Evolutionary conservation across 2,329 filamentous ascomycete genomes (phyloP).

Genomic region (Aspergillus calidoustus): DNA sequence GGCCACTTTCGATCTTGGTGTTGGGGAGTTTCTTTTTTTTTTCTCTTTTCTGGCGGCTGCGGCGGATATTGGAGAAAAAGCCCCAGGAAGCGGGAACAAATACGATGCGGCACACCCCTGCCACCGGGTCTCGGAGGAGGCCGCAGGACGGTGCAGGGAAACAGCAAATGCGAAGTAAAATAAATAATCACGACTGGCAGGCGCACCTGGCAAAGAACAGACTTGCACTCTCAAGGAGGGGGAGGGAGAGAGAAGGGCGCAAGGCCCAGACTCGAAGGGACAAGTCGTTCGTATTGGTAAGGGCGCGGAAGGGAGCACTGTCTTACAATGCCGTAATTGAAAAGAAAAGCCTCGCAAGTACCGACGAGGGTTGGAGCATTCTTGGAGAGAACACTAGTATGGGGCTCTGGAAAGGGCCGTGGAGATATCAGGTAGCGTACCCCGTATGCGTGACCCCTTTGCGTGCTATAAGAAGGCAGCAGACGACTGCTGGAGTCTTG

Average conservation of each 20-base stretch:
- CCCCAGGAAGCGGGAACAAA: not conserved
- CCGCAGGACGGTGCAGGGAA: slow-evolving; percentile 5
- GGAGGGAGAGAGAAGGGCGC: not conserved
- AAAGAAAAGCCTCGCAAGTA: not conserved
- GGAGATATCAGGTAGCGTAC: slow-evolving; percentile 11
- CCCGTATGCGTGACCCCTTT: slow-evolving; percentile 9
- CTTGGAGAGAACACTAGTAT: not conserved
- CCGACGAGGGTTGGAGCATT: not conserved
- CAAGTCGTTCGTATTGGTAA: not conserved
- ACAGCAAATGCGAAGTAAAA: not conserved
- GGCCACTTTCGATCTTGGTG: not conserved
- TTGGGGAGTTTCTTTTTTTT: not conserved
- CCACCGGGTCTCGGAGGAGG: slow-evolving; percentile 9
- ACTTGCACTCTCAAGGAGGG: not conserved
- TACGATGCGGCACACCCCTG: slow-evolving; percentile 9
- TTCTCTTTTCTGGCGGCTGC: slow-evolving; percentile 21
- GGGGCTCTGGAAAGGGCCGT: slow-evolving; percentile 5
- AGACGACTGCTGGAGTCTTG: not conserved
- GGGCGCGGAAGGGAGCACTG: not conserved
- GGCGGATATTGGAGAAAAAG: slow-evolving; percentile 20
- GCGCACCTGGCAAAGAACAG: not conserved
- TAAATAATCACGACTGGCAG: not conserved
- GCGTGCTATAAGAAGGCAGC: slow-evolving; percentile 8
- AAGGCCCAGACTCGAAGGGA: not conserved
- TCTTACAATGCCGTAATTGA: not conserved